A percentile compares a stretch with the other conserved stretches of the same genome.
Conservation (phyloP, 768 basidiomycete genomes). For the Leccinum rimulosum region DNA sequence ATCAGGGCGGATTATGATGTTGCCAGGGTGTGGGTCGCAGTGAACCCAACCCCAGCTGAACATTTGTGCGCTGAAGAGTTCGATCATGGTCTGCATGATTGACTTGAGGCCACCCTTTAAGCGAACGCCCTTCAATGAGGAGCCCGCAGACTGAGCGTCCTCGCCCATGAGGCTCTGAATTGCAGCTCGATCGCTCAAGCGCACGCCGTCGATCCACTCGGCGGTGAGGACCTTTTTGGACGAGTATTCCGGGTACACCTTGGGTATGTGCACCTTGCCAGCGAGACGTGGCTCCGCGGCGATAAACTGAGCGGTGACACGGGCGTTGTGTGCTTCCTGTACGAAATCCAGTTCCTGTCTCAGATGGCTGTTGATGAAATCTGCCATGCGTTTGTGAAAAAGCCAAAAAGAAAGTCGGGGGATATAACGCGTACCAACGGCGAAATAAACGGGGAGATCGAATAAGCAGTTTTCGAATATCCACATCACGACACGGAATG, state of each 20-base stretch:
- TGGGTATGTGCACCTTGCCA: slow-evolving; percentile 75
- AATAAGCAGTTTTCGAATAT: slow-evolving; percentile 77
- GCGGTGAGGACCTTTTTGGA: slow-evolving; percentile 80
- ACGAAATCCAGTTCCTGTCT: slow-evolving; percentile 81
- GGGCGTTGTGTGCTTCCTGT: slow-evolving; percentile 76
- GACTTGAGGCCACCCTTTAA: slow-evolving; percentile 59
- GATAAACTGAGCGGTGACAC: slow-evolving; percentile 64
- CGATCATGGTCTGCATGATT: slow-evolving; percentile 85
- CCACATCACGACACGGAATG: slow-evolving; percentile 71
- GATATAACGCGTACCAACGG: slow-evolving; percentile 52
- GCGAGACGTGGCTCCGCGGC: slow-evolving; percentile 66
- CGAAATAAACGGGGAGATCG: slow-evolving; percentile 80
- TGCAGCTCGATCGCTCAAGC: slow-evolving; percentile 59
- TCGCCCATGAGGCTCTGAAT: slow-evolving; percentile 62
- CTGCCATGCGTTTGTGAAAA: slow-evolving; percentile 30
- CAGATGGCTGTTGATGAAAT: slow-evolving; percentile 80
- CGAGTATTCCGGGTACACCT: slow-evolving; percentile 66
- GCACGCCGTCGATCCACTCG: slow-evolving; percentile 81
- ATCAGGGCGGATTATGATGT: slow-evolving; percentile 66
- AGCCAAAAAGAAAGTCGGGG: neutral
- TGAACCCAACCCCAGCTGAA: slow-evolving; percentile 92
- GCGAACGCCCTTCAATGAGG: neutral
- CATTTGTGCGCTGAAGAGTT: slow-evolving; percentile 85
- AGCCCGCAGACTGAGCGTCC: neutral
- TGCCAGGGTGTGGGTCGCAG: slow-evolving; percentile 76